Conservation (phyloP, 2,329 filamentous ascomycete species). For the Aspergillus sp. region DNA sequence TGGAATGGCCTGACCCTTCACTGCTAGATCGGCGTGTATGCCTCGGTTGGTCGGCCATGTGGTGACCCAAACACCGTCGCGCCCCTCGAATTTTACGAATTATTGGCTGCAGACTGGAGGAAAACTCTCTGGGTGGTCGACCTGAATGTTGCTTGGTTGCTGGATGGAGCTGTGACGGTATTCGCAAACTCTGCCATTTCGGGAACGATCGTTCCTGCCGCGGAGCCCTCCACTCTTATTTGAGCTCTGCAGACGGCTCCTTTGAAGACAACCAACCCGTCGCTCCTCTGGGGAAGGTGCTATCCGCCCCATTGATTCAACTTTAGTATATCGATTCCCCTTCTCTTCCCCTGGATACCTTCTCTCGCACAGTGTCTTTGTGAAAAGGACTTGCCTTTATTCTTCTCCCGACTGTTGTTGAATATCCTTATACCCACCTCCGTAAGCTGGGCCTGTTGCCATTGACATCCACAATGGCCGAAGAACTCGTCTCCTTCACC, state of each 20-base stretch:
- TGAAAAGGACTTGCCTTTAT: not conserved
- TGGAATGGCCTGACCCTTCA: not conserved
- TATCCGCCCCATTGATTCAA: not conserved
- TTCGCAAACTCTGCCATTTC: constrained; percentile 12
- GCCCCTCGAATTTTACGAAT: not conserved
- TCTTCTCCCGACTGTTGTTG: constrained; percentile 1
- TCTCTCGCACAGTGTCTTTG: constrained; percentile 48
- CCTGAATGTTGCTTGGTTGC: not conserved
- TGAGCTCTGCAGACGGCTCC: no score
- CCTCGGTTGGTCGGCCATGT: constrained; percentile 6
- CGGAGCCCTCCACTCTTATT: not conserved
- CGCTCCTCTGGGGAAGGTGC: constrained; percentile 2
- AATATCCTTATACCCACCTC: not conserved
- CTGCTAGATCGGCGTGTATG: not conserved
- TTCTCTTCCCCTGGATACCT: constrained; percentile 1
- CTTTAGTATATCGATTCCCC: not conserved
- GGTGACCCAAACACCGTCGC: not conserved
- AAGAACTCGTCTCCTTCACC: constrained; percentile 22
- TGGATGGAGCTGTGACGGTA: not conserved
- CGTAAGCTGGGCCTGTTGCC: not conserved
- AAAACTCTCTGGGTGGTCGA: not conserved
- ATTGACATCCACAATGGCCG: constrained; percentile 18
- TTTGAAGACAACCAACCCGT: no score
- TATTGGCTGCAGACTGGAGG: not conserved
- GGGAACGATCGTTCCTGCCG: constrained; percentile 6